Base-by-base conservation (phyloP, 805 yeast species). In the Komagataella kurtzmanii region DNA sequence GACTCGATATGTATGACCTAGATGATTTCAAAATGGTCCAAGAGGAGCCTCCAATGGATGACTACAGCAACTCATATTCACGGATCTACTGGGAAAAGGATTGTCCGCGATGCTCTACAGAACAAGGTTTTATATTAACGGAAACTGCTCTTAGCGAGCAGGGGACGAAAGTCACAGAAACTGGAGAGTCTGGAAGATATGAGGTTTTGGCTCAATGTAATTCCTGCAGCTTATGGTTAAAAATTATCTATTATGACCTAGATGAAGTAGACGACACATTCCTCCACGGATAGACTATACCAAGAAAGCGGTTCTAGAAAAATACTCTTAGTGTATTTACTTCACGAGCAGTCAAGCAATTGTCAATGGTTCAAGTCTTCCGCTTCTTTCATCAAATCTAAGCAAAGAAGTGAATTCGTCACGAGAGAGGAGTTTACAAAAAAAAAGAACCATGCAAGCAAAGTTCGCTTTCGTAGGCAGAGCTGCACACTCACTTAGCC, bases 161-260 rank as follows among this genome's bases (percentile, higher is more conserved):
- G 51, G 83, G 80, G 0, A 72, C 76, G 0, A 56, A 62, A 2
- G 48, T 53, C 3, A 57, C 53, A 2, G 67, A 69, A 44, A 73
- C 71, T 0, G 74, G 72, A 43, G 81, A 79, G 14, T 75, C 66
- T 17, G 74, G 81, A 0, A 69, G 69, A 14, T 83, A 71, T 56
- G 85, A 83, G 55, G 74, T 90, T 1, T 72, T 87, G 19, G 79
- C 87, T 0, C 96, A 90, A 59, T 91, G 98, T 62, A 62, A 68
- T 10, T 81, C 85, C 36, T 91, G 98, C 64, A 86, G 95, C 62
- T 62, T 89, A 30, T 91, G 97, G 96, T 65, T 91, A 23, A 79
- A 80, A 50, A 89, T 91, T 1, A 74, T 72, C 56, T 87, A 83
- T 59, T 79, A 72, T 56, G 89, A 80, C 56, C 69, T 57, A 23